Percentiles rank a stretch among this genome's conserved stretches.
Evolutionary conservation across 179 eudicot species (phyloP).

Genomic region (Silene noctiflora): DNA sequence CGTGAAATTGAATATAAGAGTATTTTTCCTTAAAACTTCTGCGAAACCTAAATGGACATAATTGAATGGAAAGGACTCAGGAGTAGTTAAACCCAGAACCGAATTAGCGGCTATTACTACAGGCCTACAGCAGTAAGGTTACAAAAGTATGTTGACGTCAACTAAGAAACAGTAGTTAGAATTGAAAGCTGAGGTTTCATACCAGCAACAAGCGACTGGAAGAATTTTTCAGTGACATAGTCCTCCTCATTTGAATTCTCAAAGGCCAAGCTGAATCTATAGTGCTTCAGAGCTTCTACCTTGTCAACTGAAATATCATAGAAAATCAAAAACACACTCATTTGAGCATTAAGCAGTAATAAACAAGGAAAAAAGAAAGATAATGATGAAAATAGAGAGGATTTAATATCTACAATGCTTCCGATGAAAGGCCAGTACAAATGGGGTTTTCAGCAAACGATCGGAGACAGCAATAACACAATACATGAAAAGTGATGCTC

Average conservation of each 20-base stretch:
- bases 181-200: constrained; percentile 20
- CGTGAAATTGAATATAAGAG: not conserved
- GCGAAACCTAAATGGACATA: not conserved
- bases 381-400: not conserved
- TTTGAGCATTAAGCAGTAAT: not conserved
- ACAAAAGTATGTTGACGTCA: not conserved
- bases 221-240: constrained; percentile 93
- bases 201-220: constrained; percentile 99
- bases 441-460: not conserved
- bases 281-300: constrained; percentile 72
- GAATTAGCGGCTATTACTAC: not conserved
- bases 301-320: constrained; percentile 64
- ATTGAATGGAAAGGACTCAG: not conserved
- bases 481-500: not conserved
- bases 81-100: not conserved
- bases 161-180: constrained; percentile 2
- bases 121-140: not conserved
- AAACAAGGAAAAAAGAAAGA: not conserved
- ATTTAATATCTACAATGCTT: not conserved
- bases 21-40: too few relatives aligned
- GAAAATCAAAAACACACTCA: not conserved
- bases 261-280: constrained; percentile 94
- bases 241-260: constrained; percentile 98
- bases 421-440: not conserved
- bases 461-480: not conserved